Percentiles rank a stretch among this genome's conserved stretches.
phyloP scores from a whole-genome alignment of 1,284 basidiomycete species.

The Heterobasidion occidentale region DNA sequence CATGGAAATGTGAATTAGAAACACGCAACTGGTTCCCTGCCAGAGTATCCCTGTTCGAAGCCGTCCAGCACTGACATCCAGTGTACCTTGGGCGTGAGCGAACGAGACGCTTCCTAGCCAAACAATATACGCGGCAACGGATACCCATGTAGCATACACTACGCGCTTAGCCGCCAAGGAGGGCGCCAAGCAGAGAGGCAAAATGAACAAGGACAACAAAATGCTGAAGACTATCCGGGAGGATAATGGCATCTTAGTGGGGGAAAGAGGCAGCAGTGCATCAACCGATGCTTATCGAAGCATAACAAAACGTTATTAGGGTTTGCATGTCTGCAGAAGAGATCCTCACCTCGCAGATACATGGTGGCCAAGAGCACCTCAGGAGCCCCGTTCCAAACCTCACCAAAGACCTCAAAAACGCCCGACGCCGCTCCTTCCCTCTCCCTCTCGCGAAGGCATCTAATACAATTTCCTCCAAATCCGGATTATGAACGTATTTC shows the following conservation, averaged over 20 bases:
- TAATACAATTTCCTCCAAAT: slow-evolving; percentile 55
- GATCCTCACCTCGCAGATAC: slow-evolving; percentile 55
- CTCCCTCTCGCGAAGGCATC: slow-evolving; percentile 52
- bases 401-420: slow-evolving; percentile 31
- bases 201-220: slow-evolving; percentile 32
- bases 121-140: slow-evolving; percentile 44
- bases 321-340: neutral
- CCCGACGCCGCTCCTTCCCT: slow-evolving; percentile 32
- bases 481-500: slow-evolving; percentile 53
- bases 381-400: slow-evolving; percentile 34
- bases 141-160: slow-evolving; percentile 48
- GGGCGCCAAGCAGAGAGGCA: slow-evolving; percentile 43
- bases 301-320: neutral
- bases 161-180: slow-evolving; percentile 46
- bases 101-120: slow-evolving; percentile 50
- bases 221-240: slow-evolving; percentile 28
- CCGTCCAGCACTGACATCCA: slow-evolving; percentile 28
- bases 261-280: slow-evolving; percentile 36
- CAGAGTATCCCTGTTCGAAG: slow-evolving; percentile 42
- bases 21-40: slow-evolving; percentile 49
- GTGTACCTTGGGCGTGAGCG: slow-evolving; percentile 37
- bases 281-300: slow-evolving; percentile 40
- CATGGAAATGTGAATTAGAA: neutral
- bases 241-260: slow-evolving; percentile 21
- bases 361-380: slow-evolving; percentile 45